Base-by-base conservation (phyloP, 495 filamentous ascomycete species). In the Podospora sp. region DNA sequence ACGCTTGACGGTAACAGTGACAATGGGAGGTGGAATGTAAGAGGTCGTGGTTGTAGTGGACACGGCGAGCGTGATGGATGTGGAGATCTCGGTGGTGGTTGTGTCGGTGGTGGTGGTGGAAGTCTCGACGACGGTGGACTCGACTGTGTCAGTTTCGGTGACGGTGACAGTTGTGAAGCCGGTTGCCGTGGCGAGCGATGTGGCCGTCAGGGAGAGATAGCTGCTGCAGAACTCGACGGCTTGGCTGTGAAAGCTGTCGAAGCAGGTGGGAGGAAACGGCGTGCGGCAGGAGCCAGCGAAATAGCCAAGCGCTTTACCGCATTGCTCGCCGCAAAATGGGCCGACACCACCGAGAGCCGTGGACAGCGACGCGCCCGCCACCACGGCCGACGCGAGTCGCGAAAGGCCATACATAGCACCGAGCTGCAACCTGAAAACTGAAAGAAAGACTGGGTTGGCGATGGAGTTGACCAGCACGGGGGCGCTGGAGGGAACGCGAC, bases 201-300 rank as follows among this genome's bases (percentile, higher is more conserved):
- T 61, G 18, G 29, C 29, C 14, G 21, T 26, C 20, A 61, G 4
- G 1, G 59, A n/a, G 36, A 63, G 49, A 46, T 25, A 63, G 24
- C 24, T 11, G n/a, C 46, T 52, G 61, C 61, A 63, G 29, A 63
- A 53, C 6, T 40, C 40, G 9, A 20, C 25, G n/a, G 61, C 61
- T 27, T 63, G 36, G 46, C 25, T 51, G 22, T 40, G 36, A 21
- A 63, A 2, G 26, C 33, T 36, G 63, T 46, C 33, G 59, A 61
- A 21, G 35, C 59, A 61, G 29, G 6, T n/a, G 18, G 56, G 56
- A n/a, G 33, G 5, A 1, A 40, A 20, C 0, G 27, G 35, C n/a
- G 22, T 22, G 59, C 36, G 29, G 6, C 18, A 21, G 36, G 27
- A 49, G 0, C 59, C 21, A 5, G 18, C 59, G 20, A 61, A 33